Evolutionary conservation across 2,329 filamentous ascomycete species (phyloP), one percentile per base, ranked within the genome.

Genomic region (Xylariaceae sp.): DNA sequence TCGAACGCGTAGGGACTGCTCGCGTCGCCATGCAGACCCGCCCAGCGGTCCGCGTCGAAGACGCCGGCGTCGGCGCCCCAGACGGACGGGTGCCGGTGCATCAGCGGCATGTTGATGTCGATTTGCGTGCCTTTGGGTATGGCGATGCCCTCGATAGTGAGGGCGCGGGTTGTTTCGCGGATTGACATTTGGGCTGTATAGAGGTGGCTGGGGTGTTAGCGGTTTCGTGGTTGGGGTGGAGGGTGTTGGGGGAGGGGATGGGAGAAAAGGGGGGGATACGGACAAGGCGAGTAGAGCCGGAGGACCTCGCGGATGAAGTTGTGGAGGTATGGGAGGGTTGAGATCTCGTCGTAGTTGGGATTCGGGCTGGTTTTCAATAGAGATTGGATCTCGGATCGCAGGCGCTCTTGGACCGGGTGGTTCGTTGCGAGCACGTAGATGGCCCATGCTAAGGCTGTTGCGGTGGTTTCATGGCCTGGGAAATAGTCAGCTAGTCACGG

Each of bases 221-320:
- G 51, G 12, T 14, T n/a, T 37, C 18, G 21, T 21, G 18, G 10
- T n/a, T 20, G 18, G n/a, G 20, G 40, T n/a, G 41, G 40, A n/a
- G 42, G 14, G 21, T 19, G 16, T 10, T 23, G 46, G 26, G n/a
- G 12, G 40, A 18, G n/a, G 10, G n/a, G 26, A 44, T 7, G 18
- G 7, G 18, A 16, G 29, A 5, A 23, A 20, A 29, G 19, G 23
- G 29, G 37, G 3, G 44, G 44, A 14, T 26, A 62, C 67, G 32
- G 61, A 71, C 71, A 55, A 3, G 73, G 71, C 5, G 65, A 57
- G 57, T 70, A 71, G 7, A 75, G 16, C 9, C 74, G 66, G 4
- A 76, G 54, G 2, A 70, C 57, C 52, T 77, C 74, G 21, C 66
- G 67, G 20, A 72, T 50, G 54, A 77, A 74, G 29, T 70, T 68